phyloP scores from a whole-genome alignment of 345 rosid genomes.

The Hibiscus tridactylites region DNA sequence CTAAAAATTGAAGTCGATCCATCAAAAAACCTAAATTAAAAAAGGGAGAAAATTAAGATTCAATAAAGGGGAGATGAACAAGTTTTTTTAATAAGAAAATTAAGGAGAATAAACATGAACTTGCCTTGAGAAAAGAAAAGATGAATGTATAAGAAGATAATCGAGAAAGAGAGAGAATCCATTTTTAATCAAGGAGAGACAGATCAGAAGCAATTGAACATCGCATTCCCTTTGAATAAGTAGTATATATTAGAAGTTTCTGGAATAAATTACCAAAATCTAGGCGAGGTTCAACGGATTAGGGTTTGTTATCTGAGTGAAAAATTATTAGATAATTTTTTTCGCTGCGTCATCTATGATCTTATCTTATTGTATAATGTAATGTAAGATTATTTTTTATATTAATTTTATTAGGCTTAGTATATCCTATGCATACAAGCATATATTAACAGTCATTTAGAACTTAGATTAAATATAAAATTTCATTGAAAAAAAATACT shows the following conservation, averaged over 20 bases:
- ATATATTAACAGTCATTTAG: no score
- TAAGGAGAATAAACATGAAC: neutral
- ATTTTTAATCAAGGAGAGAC: neutral
- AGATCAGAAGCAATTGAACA: slow-evolving; percentile 1
- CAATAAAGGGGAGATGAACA: neutral
- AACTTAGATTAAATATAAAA: no score
- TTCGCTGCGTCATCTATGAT: no score
- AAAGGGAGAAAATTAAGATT: neutral
- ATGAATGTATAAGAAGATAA: neutral
- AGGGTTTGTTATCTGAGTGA: neutral
- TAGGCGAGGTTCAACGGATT: slow-evolving; percentile 24
- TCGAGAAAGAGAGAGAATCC: neutral
- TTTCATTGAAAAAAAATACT: no score
- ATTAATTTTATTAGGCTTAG: no score
- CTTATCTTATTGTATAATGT: no score
- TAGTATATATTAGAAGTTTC: neutral
- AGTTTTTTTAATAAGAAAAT: neutral
- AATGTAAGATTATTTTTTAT: no score
- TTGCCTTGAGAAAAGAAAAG: neutral
- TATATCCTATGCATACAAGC: no score
- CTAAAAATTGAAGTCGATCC: neutral
- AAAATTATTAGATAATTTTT: no score
- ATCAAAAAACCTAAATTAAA: neutral
- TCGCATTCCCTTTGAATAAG: neutral
- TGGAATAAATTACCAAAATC: slow-evolving; percentile 12